Percentiles rank a stretch among this genome's conserved stretches.
These are phyloP conservation scores for Volutella citrinella DNA, from an alignment of 2,329 filamentous ascomycete species.

Conservation along the genomic window DNA sequence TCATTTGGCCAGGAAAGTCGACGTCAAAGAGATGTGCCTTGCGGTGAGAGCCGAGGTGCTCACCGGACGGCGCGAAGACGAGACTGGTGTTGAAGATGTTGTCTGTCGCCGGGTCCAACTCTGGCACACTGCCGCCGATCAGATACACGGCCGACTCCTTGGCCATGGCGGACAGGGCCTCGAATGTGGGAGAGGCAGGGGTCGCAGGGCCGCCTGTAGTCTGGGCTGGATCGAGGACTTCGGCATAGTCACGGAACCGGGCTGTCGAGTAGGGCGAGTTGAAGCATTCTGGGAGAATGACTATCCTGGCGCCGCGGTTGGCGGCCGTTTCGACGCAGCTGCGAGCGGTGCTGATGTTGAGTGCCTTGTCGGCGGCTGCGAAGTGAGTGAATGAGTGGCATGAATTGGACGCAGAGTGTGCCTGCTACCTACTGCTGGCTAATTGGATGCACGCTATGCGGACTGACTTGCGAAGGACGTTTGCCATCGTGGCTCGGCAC, in stretches of 20 bases:
- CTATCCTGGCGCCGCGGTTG: conserved; percentile 69
- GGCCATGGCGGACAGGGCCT: conserved; percentile 76
- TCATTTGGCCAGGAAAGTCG: conserved; percentile 90
- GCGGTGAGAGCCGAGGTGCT: conserved; percentile 80
- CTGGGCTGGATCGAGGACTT: conserved; percentile 72
- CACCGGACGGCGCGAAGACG: conserved; percentile 72
- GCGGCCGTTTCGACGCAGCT: conserved; percentile 80
- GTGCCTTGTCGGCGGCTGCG: conserved; percentile 73
- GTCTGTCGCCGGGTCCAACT: conserved; percentile 52
- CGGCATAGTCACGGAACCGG: conserved; percentile 86
- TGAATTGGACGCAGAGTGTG: conserved; percentile 77
- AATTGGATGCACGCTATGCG: too few relatives aligned
- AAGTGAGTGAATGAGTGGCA: conserved; percentile 84
- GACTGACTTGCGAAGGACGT: too few relatives aligned
- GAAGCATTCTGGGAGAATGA: conserved; percentile 96
- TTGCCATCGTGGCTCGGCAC: too few relatives aligned
- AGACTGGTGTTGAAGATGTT: conserved; percentile 89
- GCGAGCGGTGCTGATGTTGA: conserved; percentile 76
- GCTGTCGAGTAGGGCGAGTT: conserved; percentile 91
- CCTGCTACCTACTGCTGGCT: too few relatives aligned
- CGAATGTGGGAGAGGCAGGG: conserved; percentile 85
- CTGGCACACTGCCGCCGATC: conserved; percentile 86
- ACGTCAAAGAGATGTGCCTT: conserved; percentile 97
- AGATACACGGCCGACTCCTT: conserved; percentile 75
- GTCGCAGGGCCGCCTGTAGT: conserved; percentile 63